Percentiles rank a stretch among this genome's conserved stretches.
These are phyloP conservation scores for Salvia splendens DNA, from an alignment of 257 asterid genomes.

Conservation along the genomic window DNA sequence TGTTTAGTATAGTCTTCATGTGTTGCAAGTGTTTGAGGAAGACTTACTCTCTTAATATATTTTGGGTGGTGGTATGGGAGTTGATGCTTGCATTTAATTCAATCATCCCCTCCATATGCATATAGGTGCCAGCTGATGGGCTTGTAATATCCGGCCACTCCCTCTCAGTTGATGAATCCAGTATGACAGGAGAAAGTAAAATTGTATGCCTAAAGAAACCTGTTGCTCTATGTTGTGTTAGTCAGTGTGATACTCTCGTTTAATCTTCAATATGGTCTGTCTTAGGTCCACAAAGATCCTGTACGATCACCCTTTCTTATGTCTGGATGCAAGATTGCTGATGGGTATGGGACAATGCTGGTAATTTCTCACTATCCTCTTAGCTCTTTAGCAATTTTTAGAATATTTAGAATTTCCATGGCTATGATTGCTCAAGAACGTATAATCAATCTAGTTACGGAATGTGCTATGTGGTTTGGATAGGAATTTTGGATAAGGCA, in stretches of 20 bases:
- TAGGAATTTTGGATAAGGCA: not conserved
- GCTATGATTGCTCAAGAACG: slow-evolving; percentile 5
- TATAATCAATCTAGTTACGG: not conserved
- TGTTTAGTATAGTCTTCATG: not conserved
- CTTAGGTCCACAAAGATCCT: slow-evolving; percentile 81
- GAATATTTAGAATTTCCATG: slow-evolving; percentile 16
- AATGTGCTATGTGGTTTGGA: not conserved
- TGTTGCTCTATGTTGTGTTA: slow-evolving; percentile 17
- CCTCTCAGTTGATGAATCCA: slow-evolving; percentile 91
- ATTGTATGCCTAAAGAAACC: slow-evolving; percentile 52
- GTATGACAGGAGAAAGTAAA: slow-evolving; percentile 98
- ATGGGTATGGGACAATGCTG: slow-evolving; percentile 96
- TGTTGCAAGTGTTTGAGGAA: too few relatives aligned
- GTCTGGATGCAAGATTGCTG: slow-evolving; percentile 98
- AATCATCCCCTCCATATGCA: slow-evolving; percentile 30
- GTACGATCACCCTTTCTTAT: slow-evolving; percentile 81
- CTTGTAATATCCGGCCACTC: slow-evolving; percentile 75
- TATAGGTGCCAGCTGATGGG: slow-evolving; percentile 97
- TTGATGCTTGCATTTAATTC: slow-evolving; percentile 16
- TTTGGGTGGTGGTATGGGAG: not conserved
- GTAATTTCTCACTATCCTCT: slow-evolving; percentile 37
- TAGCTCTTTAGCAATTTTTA: slow-evolving; percentile 5
- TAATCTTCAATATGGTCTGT: slow-evolving; percentile 22
- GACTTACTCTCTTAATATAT: too few relatives aligned
- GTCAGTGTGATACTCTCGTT: slow-evolving; percentile 5